Evolutionary conservation across 164 flowering plant species (phyloP).

Genomic region (Berberis vulgaris): DNA sequence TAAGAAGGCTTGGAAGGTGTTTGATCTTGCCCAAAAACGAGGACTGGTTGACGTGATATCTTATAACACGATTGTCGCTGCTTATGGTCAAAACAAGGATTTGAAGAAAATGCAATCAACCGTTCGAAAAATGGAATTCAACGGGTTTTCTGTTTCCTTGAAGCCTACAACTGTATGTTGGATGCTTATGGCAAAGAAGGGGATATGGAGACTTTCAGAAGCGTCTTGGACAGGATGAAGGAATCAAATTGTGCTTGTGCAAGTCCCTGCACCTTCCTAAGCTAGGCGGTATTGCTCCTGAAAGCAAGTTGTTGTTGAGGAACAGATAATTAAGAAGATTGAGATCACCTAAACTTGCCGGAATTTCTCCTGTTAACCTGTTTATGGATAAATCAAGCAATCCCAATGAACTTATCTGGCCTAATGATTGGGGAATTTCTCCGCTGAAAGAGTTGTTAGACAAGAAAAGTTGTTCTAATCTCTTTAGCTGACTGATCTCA

Average conservation of each 20-base stretch:
- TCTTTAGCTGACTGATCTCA: conserved; percentile 28
- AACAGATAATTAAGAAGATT: conserved; percentile 18
- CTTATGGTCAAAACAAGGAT: conserved; percentile 69
- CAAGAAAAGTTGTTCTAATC: conserved; percentile 33
- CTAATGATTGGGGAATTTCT: conserved; percentile 28
- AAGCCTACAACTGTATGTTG: conserved; percentile 86
- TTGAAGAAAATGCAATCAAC: conserved; percentile 51
- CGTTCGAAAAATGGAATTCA: conserved; percentile 50
- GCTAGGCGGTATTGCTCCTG: conserved; percentile 2
- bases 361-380: conserved; percentile 34
- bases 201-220: conserved; percentile 56
- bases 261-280: conserved; percentile 33
- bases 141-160: conserved; percentile 84
- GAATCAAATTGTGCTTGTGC: conserved; percentile 33
- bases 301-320: conserved; percentile 35
- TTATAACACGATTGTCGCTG: conserved; percentile 82
- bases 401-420: conserved; percentile 24
- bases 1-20: conserved; percentile 53
- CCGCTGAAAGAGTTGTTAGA: conserved; percentile 33
- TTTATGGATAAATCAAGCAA: conserved; percentile 47
- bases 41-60: conserved; percentile 67
- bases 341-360: conserved; percentile 35
- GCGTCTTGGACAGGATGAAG: conserved; percentile 55
- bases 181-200: conserved; percentile 76
- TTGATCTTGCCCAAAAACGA: conserved; percentile 53